A percentile compares a stretch with the other conserved stretches of the same genome.
Conservation (phyloP, 2,329 filamentous ascomycete species). For the Fusarium nanum region DNA sequence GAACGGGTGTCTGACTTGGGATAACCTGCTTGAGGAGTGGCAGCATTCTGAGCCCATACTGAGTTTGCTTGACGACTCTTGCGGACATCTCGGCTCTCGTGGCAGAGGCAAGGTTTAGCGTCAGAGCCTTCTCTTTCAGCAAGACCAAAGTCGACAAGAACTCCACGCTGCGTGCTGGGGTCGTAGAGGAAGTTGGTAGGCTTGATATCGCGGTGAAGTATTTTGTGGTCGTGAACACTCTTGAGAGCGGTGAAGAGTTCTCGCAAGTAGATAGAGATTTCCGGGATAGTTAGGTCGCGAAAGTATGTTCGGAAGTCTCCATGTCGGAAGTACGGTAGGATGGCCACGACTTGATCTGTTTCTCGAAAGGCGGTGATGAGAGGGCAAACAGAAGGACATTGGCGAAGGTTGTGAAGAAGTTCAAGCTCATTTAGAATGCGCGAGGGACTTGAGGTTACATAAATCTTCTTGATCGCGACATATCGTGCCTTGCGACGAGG, state of each 20-base stretch:
- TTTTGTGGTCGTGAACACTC: slow-evolving; percentile 84
- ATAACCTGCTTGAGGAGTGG: slow-evolving; percentile 72
- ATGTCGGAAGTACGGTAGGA: slow-evolving; percentile 95
- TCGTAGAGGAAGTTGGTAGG: slow-evolving; percentile 98
- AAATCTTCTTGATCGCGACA: slow-evolving; percentile 99
- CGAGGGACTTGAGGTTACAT: slow-evolving; percentile 93
- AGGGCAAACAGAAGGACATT: slow-evolving; percentile 88
- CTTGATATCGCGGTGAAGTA: slow-evolving; percentile 96
- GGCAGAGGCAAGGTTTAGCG: slow-evolving; percentile 84
- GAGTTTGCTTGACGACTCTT: slow-evolving; percentile 69
- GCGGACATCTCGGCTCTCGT: slow-evolving; percentile 71
- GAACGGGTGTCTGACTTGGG: slow-evolving; percentile 90
- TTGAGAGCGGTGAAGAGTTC: slow-evolving; percentile 87
- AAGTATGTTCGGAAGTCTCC: slow-evolving; percentile 96
- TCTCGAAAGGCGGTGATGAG: slow-evolving; percentile 97
- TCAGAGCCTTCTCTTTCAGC: slow-evolving; percentile 86
- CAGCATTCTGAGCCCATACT: slow-evolving; percentile 64
- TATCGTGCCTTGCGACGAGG: slow-evolving; percentile 68
- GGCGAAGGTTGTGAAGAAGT: slow-evolving; percentile 85
- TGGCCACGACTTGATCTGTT: slow-evolving; percentile 93
- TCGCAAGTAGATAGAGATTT: slow-evolving; percentile 90
- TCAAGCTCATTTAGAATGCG: slow-evolving; percentile 98
- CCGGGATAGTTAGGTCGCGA: slow-evolving; percentile 83
- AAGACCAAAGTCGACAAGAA: slow-evolving; percentile 98
- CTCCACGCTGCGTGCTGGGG: slow-evolving; percentile 80